phyloP scores from a whole-genome alignment of 257 asterid genomes.

The Lavandula angustifolia region DNA sequence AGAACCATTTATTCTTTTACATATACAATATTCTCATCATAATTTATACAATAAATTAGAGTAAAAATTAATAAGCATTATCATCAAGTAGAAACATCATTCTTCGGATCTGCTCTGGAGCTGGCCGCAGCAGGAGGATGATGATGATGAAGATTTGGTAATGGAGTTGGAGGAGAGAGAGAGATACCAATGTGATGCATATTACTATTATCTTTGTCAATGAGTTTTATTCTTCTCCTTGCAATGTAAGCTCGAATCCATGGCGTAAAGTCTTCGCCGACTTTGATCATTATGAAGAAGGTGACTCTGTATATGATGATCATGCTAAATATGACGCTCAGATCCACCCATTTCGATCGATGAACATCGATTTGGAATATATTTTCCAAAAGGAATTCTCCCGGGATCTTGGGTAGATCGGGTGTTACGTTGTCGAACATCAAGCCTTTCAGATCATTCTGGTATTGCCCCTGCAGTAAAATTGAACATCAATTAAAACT shows the following conservation, averaged over 20 bases:
- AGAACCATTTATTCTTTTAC: too few relatives aligned
- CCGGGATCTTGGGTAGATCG: constrained; percentile 67
- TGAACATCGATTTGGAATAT: constrained; percentile 72
- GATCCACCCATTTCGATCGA: constrained; percentile 79
- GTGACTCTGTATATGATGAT: constrained; percentile 69
- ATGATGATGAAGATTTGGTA: not conserved
- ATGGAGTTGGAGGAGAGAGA: not conserved
- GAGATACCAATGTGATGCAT: not conserved
- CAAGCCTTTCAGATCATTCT: constrained; percentile 80
- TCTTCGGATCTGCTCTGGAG: not conserved
- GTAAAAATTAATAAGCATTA: not conserved
- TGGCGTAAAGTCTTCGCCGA: constrained; percentile 81
- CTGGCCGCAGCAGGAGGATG: not conserved
- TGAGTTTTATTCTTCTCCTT: constrained; percentile 62
- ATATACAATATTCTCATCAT: too few relatives aligned
- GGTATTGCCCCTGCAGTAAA: constrained; percentile 69
- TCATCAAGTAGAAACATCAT: not conserved
- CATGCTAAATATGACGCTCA: constrained; percentile 77
- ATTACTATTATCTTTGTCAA: not conserved
- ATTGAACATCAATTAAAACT: too few relatives aligned
- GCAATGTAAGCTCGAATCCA: constrained; percentile 81
- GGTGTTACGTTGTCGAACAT: constrained; percentile 67
- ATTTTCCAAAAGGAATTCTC: constrained; percentile 71
- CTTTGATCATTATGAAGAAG: constrained; percentile 81
- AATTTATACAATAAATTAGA: too few relatives aligned